These are phyloP conservation scores for Cladophialophora chaetospira DNA, from an alignment of 2,329 filamentous ascomycete genomes.

Conservation along the genomic window DNA sequence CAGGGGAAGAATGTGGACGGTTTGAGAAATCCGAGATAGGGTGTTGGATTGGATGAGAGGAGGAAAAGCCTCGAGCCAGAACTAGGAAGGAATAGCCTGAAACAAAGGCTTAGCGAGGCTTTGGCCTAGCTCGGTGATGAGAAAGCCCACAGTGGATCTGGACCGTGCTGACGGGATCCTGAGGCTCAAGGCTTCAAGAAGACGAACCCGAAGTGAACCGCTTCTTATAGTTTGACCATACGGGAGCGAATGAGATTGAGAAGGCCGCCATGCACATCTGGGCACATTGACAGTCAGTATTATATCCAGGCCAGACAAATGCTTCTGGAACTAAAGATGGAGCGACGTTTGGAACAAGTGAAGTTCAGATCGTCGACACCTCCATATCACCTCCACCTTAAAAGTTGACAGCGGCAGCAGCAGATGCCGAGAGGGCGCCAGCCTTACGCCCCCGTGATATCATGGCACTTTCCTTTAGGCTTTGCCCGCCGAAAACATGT, in stretches of 20 bases:
- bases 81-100: conserved; percentile 20
- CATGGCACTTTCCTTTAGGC: not conserved
- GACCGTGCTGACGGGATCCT: not conserved
- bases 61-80: not conserved
- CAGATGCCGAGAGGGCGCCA: not conserved
- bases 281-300: too few species aligned
- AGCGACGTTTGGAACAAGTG: too few species aligned
- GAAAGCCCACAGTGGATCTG: not conserved
- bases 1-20: not conserved
- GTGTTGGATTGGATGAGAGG: not conserved
- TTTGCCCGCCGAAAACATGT: not conserved
- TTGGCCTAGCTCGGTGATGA: not conserved
- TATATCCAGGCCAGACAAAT: too few species aligned
- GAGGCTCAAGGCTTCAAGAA: not conserved
- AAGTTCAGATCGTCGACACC: too few species aligned
- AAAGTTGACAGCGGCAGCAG: not conserved
- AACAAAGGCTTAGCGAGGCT: conserved; percentile 12
- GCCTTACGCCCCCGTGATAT: not conserved
- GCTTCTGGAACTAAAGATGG: too few species aligned
- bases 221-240: not conserved
- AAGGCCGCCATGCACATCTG: too few species aligned
- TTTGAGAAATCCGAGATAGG: not conserved
- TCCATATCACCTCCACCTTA: not conserved
- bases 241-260: too few species aligned
- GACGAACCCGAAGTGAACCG: not conserved